Evolutionary conservation across 2,329 filamentous ascomycete species (phyloP), one percentile per base, ranked within the genome.

Genomic region (Neophaeococcomyces aloes): DNA sequence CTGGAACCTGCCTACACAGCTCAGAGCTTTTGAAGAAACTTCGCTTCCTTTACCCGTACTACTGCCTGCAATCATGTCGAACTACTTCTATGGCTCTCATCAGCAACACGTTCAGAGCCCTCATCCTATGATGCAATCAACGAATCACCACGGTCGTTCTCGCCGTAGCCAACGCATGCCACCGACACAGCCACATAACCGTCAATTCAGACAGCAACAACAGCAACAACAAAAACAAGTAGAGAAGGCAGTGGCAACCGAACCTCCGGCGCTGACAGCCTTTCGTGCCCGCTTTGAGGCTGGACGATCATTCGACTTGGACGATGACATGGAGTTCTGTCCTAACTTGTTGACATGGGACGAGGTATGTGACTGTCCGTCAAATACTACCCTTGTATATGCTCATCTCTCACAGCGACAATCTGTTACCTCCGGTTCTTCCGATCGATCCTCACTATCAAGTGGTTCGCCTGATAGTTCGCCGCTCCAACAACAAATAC

Each of bases 241-340:
- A 67, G 88, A 93, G 65, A 87, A 94, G 63, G 69, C 86, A 51
- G 47, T 52, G n/a, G 23, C 47, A 17, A 79, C 79, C 56, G 87
- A 94, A 64, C 74, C 81, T n/a, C 78, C 79, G 15, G 76, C 80
- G 39, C 71, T 93, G 48, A 75, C 76, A 48, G 78, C 80, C 50
- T 95, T 94, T 70, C 83, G 89, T 56, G 78, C 78, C 54, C 81
- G 87, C 60, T 94, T 94, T 56, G 88, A 96, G 68, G 84, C 86
- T 52, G 86, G 85, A 47, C 79, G 87, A 47, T 94, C 88, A 7
- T 96, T 96, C 59, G 89, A 96, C 56, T 75, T 96, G 50, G 89
- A 95, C 59, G 89, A 96, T 62, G 89, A 96, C 63, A 75, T 94
- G 68, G 83, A 94, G 65, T 96, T 96, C 66, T 95, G 88, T 67